phyloP scores from a whole-genome alignment of 805 yeast species.

The Yarrowia yakushimensis region DNA sequence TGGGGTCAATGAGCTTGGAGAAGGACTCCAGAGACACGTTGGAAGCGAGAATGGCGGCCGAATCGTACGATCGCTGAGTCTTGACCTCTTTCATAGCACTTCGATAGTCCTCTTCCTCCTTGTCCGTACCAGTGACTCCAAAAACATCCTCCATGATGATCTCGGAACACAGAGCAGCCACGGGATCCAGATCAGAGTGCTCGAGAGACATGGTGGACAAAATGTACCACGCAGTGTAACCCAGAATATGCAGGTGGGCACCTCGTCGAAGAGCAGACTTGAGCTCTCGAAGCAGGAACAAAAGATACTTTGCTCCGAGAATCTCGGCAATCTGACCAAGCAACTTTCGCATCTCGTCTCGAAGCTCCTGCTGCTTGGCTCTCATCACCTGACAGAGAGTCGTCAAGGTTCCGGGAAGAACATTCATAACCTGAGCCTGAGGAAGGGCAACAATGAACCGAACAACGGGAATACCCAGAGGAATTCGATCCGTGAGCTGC shows the following conservation, averaged over 20 bases:
- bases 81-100: slow-evolving; percentile 88
- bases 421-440: slow-evolving; percentile 50
- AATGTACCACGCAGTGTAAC: slow-evolving; percentile 78
- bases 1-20: slow-evolving; percentile 59
- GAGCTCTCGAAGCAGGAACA: slow-evolving; percentile 73
- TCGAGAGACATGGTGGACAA: slow-evolving; percentile 49
- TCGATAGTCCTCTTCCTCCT: slow-evolving; percentile 88
- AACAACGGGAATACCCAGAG: slow-evolving; percentile 76
- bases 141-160: slow-evolving; percentile 88
- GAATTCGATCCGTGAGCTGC: slow-evolving; percentile 61
- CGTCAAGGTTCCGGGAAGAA: slow-evolving; percentile 79
- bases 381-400: slow-evolving; percentile 85
- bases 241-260: slow-evolving; percentile 87
- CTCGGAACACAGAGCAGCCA: slow-evolving; percentile 55
- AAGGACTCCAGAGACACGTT: slow-evolving; percentile 59
- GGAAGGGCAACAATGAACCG: slow-evolving; percentile 62
- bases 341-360: slow-evolving; percentile 80
- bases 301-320: slow-evolving; percentile 70
- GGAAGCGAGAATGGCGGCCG: slow-evolving; percentile 72
- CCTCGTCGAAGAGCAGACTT: slow-evolving; percentile 79
- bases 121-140: slow-evolving; percentile 89
- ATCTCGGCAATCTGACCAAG: slow-evolving; percentile 59
- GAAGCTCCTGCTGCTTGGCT: slow-evolving; percentile 76
- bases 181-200: slow-evolving; percentile 73
- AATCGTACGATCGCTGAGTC: slow-evolving; percentile 80